Conservation (phyloP, 164 flowering plant genomes). For the Warburgia ugandensis region DNA sequence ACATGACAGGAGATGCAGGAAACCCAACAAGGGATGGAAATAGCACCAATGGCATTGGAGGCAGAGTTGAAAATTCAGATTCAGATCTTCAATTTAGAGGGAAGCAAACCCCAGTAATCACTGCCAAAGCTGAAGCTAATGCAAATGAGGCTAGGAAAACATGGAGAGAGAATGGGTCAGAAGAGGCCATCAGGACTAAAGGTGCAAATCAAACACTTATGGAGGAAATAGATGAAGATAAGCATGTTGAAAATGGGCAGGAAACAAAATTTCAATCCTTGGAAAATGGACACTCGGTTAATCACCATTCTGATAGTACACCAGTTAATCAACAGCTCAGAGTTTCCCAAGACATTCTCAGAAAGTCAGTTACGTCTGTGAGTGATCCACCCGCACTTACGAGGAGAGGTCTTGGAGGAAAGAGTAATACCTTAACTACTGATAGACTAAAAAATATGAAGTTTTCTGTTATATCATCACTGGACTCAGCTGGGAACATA, state of each 20-base stretch:
- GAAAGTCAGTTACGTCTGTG: slow-evolving; percentile 15
- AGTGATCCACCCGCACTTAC: slow-evolving; percentile 16
- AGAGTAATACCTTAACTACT: slow-evolving; percentile 14
- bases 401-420: slow-evolving; percentile 22
- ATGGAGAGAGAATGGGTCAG: slow-evolving; percentile 3
- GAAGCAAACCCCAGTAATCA: slow-evolving; percentile 4
- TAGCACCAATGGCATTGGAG: slow-evolving; percentile 5
- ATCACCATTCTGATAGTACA: slow-evolving; percentile 9
- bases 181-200: slow-evolving; percentile 12
- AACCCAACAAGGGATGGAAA: slow-evolving; percentile 7
- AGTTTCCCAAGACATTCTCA: slow-evolving; percentile 15
- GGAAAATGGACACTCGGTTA: slow-evolving; percentile 13
- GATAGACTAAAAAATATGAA: slow-evolving; percentile 46
- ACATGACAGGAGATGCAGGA: slow-evolving; percentile 10
- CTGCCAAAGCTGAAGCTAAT: slow-evolving; percentile 11
- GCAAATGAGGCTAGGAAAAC: slow-evolving; percentile 14
- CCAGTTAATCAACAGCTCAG: slow-evolving; percentile 12
- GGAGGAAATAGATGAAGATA: slow-evolving; percentile 17
- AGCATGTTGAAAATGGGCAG: slow-evolving; percentile 18
- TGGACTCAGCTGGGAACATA: slow-evolving; percentile 34
- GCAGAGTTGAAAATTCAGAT: slow-evolving; percentile 13
- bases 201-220: slow-evolving; percentile 11
- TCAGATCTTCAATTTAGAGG: slow-evolving; percentile 8
- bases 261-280: slow-evolving; percentile 10
- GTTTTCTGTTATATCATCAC: slow-evolving; percentile 50